phyloP scores from a whole-genome alignment of 352 stramenopile species.

The Phytopythium boreale region DNA sequence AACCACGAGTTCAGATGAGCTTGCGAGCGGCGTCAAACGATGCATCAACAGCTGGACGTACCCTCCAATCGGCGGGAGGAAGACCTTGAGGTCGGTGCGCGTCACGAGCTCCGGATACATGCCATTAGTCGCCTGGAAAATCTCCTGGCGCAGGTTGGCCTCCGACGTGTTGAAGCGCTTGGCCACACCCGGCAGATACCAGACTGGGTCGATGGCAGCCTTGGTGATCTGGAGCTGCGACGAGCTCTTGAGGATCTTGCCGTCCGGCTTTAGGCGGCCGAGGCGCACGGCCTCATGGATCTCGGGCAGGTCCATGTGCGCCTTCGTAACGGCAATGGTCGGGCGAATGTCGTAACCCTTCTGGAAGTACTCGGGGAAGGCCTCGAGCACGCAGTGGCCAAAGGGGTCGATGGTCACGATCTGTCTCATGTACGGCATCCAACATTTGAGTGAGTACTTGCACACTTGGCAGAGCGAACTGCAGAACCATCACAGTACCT shows the following conservation, averaged over 20 bases:
- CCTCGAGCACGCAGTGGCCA: constrained; percentile 75
- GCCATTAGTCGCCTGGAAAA: constrained; percentile 99
- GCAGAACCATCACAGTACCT: constrained; percentile 30
- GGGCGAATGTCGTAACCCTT: constrained; percentile 98
- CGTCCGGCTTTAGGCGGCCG: constrained; percentile 94
- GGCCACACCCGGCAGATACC: constrained; percentile 98
- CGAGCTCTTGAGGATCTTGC: constrained; percentile 93
- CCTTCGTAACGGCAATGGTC: constrained; percentile 96
- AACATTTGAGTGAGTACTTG: neutral
- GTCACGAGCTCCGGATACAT: constrained; percentile 99
- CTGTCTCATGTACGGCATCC: constrained; percentile 4
- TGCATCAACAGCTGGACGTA: constrained; percentile 20
- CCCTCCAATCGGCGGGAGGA: constrained; percentile 98
- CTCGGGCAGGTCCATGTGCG: constrained; percentile 99
- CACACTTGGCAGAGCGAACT: neutral
- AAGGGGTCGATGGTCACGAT: constrained; percentile 83
- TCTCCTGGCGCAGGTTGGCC: constrained; percentile 92
- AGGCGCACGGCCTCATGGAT: constrained; percentile 94
- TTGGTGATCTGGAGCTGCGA: constrained; percentile 94
- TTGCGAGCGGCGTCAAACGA: neutral
- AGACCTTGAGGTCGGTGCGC: constrained; percentile 97
- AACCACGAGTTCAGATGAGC: neutral
- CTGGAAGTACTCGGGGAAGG: constrained; percentile 92
- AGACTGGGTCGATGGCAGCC: constrained; percentile 98
- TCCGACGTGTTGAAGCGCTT: constrained; percentile 98